Evolutionary conservation across 208 protist genomes (phyloP).

Genomic region (Blechomonas ayalai): DNA sequence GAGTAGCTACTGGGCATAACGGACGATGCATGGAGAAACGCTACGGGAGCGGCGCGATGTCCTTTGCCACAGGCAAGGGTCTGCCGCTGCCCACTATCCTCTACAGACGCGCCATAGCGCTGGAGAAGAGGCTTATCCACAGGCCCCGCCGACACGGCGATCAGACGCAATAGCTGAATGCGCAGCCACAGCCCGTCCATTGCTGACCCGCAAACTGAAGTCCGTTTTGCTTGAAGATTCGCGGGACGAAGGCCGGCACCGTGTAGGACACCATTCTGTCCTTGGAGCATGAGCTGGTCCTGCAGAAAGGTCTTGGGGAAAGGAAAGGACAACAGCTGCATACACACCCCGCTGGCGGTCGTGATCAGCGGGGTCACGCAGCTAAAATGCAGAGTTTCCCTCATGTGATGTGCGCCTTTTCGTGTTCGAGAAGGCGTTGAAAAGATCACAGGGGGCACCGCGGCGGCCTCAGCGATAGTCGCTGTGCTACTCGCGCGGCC

Average conservation of each 20-base stretch:
- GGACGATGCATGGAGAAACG: constrained; percentile 15
- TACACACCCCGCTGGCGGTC: constrained; percentile 24
- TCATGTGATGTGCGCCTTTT: no score
- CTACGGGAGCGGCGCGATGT: constrained; percentile 11
- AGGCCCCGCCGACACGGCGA: constrained; percentile 20
- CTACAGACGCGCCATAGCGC: constrained; percentile 10
- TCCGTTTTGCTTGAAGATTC: no score
- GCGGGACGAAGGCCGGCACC: no score
- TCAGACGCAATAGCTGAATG: constrained; percentile 25
- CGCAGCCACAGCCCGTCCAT: constrained; percentile 35
- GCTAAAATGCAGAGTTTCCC: no score
- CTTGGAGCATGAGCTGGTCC: no score
- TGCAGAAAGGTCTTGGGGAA: no score
- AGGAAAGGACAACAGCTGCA: constrained; percentile 33
- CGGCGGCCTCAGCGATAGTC: no score
- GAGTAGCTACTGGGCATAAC: constrained; percentile 25
- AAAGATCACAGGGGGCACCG: no score
- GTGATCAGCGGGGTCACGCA: constrained; percentile 29
- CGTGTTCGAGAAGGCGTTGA: no score
- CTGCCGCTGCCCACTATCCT: neutral
- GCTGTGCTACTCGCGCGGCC: neutral
- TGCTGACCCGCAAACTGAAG: no score
- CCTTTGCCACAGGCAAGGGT: constrained; percentile 8
- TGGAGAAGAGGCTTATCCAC: constrained; percentile 12
- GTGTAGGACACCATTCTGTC: no score